phyloP scores from a whole-genome alignment of 139 green algal species.

The Micromonas pusilla region DNA sequence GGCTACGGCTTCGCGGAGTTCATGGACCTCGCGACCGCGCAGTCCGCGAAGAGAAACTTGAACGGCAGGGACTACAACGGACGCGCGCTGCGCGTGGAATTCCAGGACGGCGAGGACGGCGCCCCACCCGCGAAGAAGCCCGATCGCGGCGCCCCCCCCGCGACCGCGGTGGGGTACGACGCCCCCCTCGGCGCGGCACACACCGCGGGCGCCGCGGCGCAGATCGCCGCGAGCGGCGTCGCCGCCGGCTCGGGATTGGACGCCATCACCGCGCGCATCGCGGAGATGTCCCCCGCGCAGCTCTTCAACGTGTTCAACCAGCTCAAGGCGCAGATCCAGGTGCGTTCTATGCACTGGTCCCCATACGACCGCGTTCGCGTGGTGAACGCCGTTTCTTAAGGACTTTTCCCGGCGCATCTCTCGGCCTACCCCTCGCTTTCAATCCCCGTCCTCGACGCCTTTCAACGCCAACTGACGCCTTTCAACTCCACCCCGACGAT shows the following conservation, averaged over 20 bases:
- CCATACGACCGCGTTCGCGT: no score
- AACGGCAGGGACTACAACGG: slow-evolving; percentile 59
- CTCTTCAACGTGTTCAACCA: slow-evolving; percentile 36
- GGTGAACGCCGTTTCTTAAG: no score
- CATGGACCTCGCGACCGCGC: slow-evolving; percentile 74
- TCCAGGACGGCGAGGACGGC: slow-evolving; percentile 37
- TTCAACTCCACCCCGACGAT: no score
- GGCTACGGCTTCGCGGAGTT: slow-evolving; percentile 94
- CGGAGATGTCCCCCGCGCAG: slow-evolving; percentile 37
- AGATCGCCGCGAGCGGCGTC: not conserved
- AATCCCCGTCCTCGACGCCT: no score
- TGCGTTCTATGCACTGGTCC: no score
- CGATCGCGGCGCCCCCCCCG: no score
- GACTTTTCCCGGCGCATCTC: no score
- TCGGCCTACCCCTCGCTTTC: no score
- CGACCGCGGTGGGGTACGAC: not conserved
- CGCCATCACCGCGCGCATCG: not conserved
- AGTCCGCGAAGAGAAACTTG: slow-evolving; percentile 80
- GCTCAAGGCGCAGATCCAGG: slow-evolving; percentile 38
- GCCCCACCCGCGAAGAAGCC: slow-evolving; percentile 29
- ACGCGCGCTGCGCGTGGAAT: slow-evolving; percentile 55
- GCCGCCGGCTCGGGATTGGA: not conserved
- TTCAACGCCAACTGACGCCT: no score
- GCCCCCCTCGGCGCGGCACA: not conserved
- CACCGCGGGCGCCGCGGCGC: no score